Evolutionary conservation across 352 stramenopile genomes (phyloP).

Genomic region (Globisporangium camurandrum): DNA sequence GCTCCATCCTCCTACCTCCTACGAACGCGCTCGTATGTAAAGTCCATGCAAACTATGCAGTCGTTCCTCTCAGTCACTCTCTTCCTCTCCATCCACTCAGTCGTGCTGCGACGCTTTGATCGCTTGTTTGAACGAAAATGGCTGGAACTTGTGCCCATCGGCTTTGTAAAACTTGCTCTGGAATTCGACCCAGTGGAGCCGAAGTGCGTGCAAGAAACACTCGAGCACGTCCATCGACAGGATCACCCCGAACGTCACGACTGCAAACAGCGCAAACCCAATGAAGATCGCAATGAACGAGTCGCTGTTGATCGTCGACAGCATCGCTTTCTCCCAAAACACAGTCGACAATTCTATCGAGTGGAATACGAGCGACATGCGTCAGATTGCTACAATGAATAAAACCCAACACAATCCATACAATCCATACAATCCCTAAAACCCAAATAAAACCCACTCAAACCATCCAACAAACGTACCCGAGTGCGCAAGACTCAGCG

Average conservation of each 20-base stretch:
- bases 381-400: too few relatives aligned
- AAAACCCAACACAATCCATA: too few relatives aligned
- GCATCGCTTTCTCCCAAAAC: slow-evolving; percentile 99
- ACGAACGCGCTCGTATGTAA: neutral
- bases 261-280: slow-evolving; percentile 89
- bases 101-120: slow-evolving; percentile 59
- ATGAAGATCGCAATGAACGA: slow-evolving; percentile 96
- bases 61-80: neutral
- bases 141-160: slow-evolving; percentile 95
- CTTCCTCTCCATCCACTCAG: slow-evolving; percentile 10
- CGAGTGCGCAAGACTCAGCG: slow-evolving; percentile 96
- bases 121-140: slow-evolving; percentile 91
- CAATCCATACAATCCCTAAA: neutral
- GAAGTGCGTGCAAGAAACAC: slow-evolving; percentile 98
- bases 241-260: slow-evolving; percentile 96
- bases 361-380: too few relatives aligned
- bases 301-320: slow-evolving; percentile 95
- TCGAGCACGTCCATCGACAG: slow-evolving; percentile 99
- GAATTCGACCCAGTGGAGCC: slow-evolving; percentile 99
- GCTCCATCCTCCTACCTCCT: neutral
- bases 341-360: slow-evolving; percentile 86
- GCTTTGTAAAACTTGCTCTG: slow-evolving; percentile 99
- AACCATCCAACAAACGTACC: slow-evolving; percentile 23
- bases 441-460: neutral
- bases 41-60: slow-evolving; percentile 9